Base-by-base conservation (phyloP, 148 eudicot genomes). In the Vaccinium darrowii region DNA sequence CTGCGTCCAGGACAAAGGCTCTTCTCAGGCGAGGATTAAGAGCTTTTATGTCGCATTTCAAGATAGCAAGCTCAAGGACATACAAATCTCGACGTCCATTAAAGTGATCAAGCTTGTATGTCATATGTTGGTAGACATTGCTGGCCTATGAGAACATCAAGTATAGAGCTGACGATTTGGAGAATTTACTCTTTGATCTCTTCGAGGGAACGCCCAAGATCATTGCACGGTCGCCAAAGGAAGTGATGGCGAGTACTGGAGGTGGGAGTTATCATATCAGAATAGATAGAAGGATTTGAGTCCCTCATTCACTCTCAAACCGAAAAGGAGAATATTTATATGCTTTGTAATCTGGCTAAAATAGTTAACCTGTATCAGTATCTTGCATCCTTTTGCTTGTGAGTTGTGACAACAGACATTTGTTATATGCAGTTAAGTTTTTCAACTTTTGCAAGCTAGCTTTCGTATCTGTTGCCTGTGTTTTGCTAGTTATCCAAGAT, bases 61-160 rank as follows among this genome's bases (percentile, higher is more conserved):
- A 89, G 98, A 94, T 79, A 94, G 91, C 82, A 91, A 88, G 81
- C 94, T 94, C 53, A 87, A 93, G 13, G 98, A 94, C 8, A 96
- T 94, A 63, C 81, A 93, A 76, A 94, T 93, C 87, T 93, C 95
- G n/a, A 92, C 92, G 11, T 92, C 98, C 14, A 92, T 93, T 33
- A 89, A 93, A 88, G 94, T 94, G 39, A 92, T 94, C 98, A 93
- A 88, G 95, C 94, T 67, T 94, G 92, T 85, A 88, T 96, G 50
- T 90, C 94, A 23, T 93, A 92, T 89, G 91, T 93, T 12, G 96
- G 98, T 54, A 85, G 94, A 62, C 93, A 91, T 57, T 30, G 30
- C 87, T 94, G 21, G 92, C 92, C 62, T 94, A 94, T 21, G 93
- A 88, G 91, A 87, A 88, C 89, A 92, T 94, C 50, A 94, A 92